Conservation (phyloP, 345 rosid genomes). For the Leavenworthia alabamica region DNA sequence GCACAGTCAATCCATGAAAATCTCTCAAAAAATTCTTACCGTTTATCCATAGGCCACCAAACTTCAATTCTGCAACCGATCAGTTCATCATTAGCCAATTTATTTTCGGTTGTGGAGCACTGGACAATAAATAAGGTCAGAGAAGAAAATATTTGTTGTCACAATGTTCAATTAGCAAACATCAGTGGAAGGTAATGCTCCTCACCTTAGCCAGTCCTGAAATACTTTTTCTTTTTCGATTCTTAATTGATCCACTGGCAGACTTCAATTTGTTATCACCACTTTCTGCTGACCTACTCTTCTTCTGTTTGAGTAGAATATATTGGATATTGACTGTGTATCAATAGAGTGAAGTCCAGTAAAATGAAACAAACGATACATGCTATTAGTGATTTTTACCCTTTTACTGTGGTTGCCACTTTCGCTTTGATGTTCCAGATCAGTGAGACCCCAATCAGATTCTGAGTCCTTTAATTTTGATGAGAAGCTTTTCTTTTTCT, state of each 20-base stretch:
- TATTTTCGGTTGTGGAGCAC: slow-evolving; percentile 57
- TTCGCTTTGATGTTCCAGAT: slow-evolving; percentile 38
- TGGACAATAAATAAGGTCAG: slow-evolving; percentile 34
- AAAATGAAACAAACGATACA: neutral
- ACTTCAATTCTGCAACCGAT: slow-evolving; percentile 82
- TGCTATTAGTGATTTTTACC: slow-evolving; percentile 39
- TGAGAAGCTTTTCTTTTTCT: slow-evolving; percentile 37
- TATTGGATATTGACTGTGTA: slow-evolving; percentile 1
- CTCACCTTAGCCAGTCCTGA: slow-evolving; percentile 75
- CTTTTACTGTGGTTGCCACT: slow-evolving; percentile 45
- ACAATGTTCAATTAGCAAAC: neutral
- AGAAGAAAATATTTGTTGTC: neutral
- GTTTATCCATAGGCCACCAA: slow-evolving; percentile 99
- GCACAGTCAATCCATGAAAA: slow-evolving; percentile 6
- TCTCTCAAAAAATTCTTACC: slow-evolving; percentile 40
- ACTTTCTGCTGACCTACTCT: slow-evolving; percentile 35
- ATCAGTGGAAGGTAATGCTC: neutral
- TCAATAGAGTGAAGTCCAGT: slow-evolving; percentile 2
- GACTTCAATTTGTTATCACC: slow-evolving; percentile 41
- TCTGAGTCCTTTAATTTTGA: slow-evolving; percentile 40
- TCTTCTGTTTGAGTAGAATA: slow-evolving; percentile 28
- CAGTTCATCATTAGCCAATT: slow-evolving; percentile 54
- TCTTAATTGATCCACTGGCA: slow-evolving; percentile 52
- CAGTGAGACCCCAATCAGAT: slow-evolving; percentile 36
- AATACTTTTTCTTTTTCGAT: slow-evolving; percentile 65